These are phyloP conservation scores for Phtheirospermum japonicum DNA, from an alignment of 257 asterid species.

Conservation along the genomic window DNA sequence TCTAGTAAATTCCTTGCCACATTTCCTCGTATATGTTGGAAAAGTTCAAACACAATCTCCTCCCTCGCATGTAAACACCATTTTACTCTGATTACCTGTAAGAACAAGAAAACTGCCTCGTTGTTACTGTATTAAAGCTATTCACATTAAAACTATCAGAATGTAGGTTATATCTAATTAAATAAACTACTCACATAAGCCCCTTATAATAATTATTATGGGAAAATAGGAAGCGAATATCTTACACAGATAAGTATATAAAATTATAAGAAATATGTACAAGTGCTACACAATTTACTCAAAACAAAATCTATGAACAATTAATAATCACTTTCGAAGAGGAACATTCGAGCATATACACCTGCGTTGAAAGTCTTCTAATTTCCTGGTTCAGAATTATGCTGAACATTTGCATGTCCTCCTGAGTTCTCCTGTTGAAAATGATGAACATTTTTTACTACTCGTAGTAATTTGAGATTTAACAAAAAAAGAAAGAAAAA, in stretches of 20 bases:
- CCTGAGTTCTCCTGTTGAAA: slow-evolving; percentile 43
- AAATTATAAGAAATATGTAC: background rate
- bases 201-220: background rate
- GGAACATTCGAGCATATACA: slow-evolving; percentile 13
- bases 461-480: background rate
- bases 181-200: background rate
- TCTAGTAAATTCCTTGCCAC: slow-evolving; percentile 33
- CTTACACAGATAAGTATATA: background rate
- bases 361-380: slow-evolving; percentile 48
- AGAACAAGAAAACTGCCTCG: slow-evolving; percentile 14
- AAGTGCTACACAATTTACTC: background rate
- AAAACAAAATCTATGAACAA: background rate
- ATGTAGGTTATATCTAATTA: background rate
- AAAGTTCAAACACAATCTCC: slow-evolving; percentile 47
- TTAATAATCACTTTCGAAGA: slow-evolving; percentile 14
- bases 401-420: slow-evolving; percentile 45
- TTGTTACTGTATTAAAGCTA: background rate
- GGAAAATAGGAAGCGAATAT: background rate
- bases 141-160: background rate
- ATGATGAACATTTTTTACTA: background rate
- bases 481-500: too few relatives aligned
- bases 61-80: slow-evolving; percentile 54
- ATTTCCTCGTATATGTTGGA: slow-evolving; percentile 40
- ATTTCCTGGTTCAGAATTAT: slow-evolving; percentile 49
- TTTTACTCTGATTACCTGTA: slow-evolving; percentile 46